Base-by-base conservation (phyloP, 768 basidiomycete species). In the Leccinum olivaceopallidum region DNA sequence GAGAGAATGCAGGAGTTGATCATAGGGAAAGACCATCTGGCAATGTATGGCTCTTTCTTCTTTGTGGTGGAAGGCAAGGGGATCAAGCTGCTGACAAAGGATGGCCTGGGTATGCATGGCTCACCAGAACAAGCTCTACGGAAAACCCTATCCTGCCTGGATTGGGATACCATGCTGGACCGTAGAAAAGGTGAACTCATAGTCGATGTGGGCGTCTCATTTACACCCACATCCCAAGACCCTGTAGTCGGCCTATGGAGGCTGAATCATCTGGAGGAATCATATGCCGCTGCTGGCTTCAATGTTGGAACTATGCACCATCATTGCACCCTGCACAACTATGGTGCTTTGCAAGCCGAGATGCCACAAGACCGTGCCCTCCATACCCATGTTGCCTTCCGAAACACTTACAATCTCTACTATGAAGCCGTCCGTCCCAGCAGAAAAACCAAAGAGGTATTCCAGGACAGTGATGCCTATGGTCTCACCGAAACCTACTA, bases 361-460 rank as follows among this genome's bases (percentile, higher is more conserved):
- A 69, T 67, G 61, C 6, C 32, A 14, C 34, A 62, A 28, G 56
- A 65, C 8, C 24, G 44, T 50, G 59, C 22, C 0, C 36, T 39
- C 2, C 59, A 61, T 5, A 63, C 58, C 0, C 66, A 69, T 14
- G 14, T 66, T 5, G 36, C 55, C 3, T 69, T 68, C 50, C 10
- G 53, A 28, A 67, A 24, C 28, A 52, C 64, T 4, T 69, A 69
- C 57, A 68, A 68, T 7, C 61, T 68, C 7, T 52, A 47, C 16
- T 68, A 66, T 50, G 62, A 69, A 47, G 60, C 37, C 0, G 26
- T 65, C 3, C 32, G 47, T 3, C 48, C 65, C 5, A 58, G 51
- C 53, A 52, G 59, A 51, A 65, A 62, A 26, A 26, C 2, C 4
- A 58, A 59, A 4, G 20, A n/a, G 9, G 6, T 10, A 20, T 22